Percentiles rank a stretch among this genome's conserved stretches.
Evolutionary conservation across 352 stramenopile species (phyloP).

Genomic region (Aphanomyces stellatus): DNA sequence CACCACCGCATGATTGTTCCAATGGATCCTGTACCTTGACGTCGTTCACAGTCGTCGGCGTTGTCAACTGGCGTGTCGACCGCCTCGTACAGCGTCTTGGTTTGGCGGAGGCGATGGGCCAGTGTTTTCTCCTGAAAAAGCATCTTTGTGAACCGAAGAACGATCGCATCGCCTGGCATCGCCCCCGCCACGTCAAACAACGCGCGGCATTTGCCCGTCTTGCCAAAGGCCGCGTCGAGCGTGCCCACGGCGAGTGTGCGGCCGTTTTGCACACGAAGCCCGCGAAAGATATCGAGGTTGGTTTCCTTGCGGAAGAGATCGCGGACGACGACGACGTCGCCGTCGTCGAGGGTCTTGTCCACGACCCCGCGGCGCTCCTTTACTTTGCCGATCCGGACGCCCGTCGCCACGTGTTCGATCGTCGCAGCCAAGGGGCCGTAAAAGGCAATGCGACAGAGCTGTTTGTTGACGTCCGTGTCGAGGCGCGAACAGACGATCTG

Average conservation of each 20-base stretch:
- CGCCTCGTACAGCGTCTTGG: constrained; percentile 28
- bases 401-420: background rate
- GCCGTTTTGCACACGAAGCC: constrained; percentile 40
- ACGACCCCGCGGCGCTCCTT: constrained; percentile 53
- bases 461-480: constrained; percentile 51
- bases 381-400: constrained; percentile 46
- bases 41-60: background rate
- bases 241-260: constrained; percentile 29
- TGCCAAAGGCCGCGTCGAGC: constrained; percentile 70
- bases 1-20: background rate
- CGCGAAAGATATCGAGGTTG: constrained; percentile 54
- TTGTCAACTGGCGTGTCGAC: background rate
- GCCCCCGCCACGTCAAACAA: constrained; percentile 18
- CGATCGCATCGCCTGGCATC: constrained; percentile 31
- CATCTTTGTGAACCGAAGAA: constrained; percentile 54
- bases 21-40: background rate
- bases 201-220: constrained; percentile 68
- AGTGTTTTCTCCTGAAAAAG: constrained; percentile 31
- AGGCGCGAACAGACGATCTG: constrained; percentile 69
- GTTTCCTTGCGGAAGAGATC: constrained; percentile 76
- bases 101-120: constrained; percentile 37
- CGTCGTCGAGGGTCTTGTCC: constrained; percentile 35
- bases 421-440: constrained; percentile 38
- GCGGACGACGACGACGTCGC: constrained; percentile 35
- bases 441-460: constrained; percentile 63